Percentiles rank a stretch among this genome's conserved stretches.
These are phyloP conservation scores for Dispira simplex DNA, from an alignment of 192 early-diverging fungal species.

Conservation along the genomic window DNA sequence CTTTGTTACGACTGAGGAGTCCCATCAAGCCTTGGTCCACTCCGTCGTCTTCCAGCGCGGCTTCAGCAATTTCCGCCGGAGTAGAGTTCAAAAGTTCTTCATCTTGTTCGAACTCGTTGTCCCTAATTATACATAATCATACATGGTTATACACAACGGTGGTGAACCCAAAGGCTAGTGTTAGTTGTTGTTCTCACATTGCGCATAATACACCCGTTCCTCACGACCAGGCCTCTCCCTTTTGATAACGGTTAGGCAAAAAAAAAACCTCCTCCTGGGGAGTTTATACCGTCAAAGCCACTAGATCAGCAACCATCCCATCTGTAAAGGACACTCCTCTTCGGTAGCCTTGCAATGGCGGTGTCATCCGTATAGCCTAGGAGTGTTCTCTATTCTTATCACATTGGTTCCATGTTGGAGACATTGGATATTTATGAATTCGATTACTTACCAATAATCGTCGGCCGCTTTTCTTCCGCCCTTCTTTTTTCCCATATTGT, in stretches of 20 bases:
- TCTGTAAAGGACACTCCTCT: too few species aligned
- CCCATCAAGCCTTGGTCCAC: slow-evolving; percentile 19
- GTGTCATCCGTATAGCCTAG: background rate
- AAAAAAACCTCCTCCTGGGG: background rate
- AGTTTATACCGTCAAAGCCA: background rate
- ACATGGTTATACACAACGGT: background rate
- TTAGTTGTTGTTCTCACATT: background rate
- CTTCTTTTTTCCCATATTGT: slow-evolving; percentile 37
- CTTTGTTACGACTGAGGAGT: slow-evolving; percentile 30
- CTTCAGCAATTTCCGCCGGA: slow-evolving; percentile 16
- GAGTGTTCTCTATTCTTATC: background rate
- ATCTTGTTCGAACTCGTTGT: slow-evolving; percentile 36
- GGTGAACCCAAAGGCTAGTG: background rate
- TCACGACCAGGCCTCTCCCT: background rate
- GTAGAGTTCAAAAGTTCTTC: slow-evolving; percentile 21
- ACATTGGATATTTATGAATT: background rate
- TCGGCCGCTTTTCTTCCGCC: slow-evolving; percentile 36
- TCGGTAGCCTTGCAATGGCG: too few species aligned
- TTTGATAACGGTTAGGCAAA: slow-evolving; percentile 9
- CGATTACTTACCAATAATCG: slow-evolving; percentile 32
- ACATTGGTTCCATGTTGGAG: background rate
- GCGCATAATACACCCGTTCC: background rate
- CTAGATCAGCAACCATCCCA: too few species aligned
- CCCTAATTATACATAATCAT: slow-evolving; percentile 15
- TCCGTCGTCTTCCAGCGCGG: slow-evolving; percentile 24